Conservation (phyloP, 2,329 filamentous ascomycete species). For the Fusarium protoensiforme region DNA sequence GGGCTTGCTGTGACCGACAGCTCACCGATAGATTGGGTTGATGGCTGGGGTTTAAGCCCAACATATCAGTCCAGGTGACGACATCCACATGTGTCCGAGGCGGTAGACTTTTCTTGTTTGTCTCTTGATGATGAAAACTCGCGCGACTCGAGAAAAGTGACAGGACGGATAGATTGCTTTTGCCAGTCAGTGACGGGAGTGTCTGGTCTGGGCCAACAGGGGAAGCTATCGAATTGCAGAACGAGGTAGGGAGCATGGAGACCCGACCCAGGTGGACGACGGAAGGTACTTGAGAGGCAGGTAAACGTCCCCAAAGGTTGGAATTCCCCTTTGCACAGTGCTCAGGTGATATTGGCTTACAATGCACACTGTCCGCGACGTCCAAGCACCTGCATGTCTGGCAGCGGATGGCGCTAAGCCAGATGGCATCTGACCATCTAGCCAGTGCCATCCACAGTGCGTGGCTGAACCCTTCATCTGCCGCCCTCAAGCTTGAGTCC, state of each 20-base stretch:
- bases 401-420: neutral
- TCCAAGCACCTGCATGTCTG: neutral
- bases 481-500: slow-evolving; percentile 19
- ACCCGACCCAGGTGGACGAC: neutral
- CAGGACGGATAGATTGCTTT: slow-evolving; percentile 12
- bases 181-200: neutral
- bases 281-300: slow-evolving; percentile 4
- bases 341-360: neutral
- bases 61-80: slow-evolving; percentile 25
- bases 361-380: neutral
- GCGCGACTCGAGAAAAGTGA: slow-evolving; percentile 6
- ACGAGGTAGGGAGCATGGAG: slow-evolving; percentile 9
- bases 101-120: slow-evolving; percentile 16
- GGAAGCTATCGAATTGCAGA: slow-evolving; percentile 15
- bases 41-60: slow-evolving; percentile 18
- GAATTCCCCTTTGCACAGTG: slow-evolving; percentile 13
- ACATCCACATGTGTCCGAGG: slow-evolving; percentile 7
- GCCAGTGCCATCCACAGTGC: neutral
- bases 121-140: slow-evolving; percentile 3
- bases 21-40: slow-evolving; percentile 24
- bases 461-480: neutral
- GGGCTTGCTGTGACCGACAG: neutral
- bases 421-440: slow-evolving; percentile 1
- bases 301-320: slow-evolving; percentile 3
- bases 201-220: neutral